phyloP scores from a whole-genome alignment of 78 protist species.

The Dictyostelium firmibasis region DNA sequence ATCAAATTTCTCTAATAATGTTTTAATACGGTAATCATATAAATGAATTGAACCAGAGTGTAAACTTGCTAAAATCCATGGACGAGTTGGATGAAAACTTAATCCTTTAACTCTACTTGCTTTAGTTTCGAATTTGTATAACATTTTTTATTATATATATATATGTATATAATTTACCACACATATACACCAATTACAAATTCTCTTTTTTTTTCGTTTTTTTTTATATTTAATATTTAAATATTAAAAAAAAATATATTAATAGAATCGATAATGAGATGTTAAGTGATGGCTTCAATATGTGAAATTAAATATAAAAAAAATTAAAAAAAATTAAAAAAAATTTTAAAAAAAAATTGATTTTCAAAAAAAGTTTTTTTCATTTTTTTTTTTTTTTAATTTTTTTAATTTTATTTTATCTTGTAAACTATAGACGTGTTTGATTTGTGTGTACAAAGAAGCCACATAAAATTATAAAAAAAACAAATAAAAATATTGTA shows the following conservation, averaged over 20 bases:
- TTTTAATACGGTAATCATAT: slow-evolving; percentile 98
- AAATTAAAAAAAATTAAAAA: too few species aligned
- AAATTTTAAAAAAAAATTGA: background rate
- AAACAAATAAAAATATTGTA: too few species aligned
- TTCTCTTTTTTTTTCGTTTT: background rate
- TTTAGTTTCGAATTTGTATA: slow-evolving; percentile 83
- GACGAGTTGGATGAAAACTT: slow-evolving; percentile 98
- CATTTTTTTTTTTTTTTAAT: too few species aligned
- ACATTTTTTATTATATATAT: slow-evolving; percentile 62
- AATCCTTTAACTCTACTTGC: slow-evolving; percentile 94
- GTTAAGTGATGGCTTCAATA: background rate
- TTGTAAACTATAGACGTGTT: background rate
- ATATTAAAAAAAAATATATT: too few species aligned
- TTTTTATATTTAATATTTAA: too few species aligned
- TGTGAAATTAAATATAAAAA: background rate
- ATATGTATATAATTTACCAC: background rate
- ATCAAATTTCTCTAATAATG: slow-evolving; percentile 96
- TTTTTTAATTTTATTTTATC: too few species aligned
- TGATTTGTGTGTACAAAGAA: too few species aligned
- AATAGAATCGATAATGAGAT: background rate
- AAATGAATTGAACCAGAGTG: slow-evolving; percentile 98
- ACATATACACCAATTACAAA: background rate
- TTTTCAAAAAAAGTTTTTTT: background rate
- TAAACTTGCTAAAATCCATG: slow-evolving; percentile 97
- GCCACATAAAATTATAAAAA: background rate